Conservation (phyloP, 2,329 filamentous ascomycete species). For the Fusarium ambrosium region DNA sequence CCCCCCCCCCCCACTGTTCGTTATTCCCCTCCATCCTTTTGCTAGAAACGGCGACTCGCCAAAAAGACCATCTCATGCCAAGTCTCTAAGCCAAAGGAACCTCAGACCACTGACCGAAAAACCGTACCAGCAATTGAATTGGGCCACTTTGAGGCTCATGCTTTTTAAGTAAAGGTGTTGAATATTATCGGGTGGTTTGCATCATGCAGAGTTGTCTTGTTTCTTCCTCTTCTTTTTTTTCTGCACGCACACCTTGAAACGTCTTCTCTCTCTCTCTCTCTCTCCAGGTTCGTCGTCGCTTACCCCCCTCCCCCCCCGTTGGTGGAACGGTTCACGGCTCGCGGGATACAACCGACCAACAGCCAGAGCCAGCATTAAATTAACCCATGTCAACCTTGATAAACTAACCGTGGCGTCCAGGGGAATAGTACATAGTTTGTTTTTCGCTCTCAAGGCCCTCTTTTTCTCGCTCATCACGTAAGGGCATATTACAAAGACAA, state of each 20-base stretch:
- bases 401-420: constrained; percentile 1
- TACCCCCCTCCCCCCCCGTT: neutral
- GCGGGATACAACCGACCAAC: neutral
- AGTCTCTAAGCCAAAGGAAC: neutral
- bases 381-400: constrained; percentile 13
- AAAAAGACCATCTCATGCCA: constrained; percentile 5
- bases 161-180: neutral
- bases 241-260: neutral
- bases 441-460: neutral
- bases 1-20: neutral
- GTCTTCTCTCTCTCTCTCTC: neutral
- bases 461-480: neutral
- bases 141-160: neutral
- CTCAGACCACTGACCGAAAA: neutral
- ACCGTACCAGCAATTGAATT: neutral
- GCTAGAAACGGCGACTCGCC: constrained; percentile 4
- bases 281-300: constrained; percentile 1
- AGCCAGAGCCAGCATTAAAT: neutral
- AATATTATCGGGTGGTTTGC: neutral
- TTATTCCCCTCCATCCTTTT: neutral
- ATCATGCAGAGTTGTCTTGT: neutral
- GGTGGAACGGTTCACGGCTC: constrained; percentile 2
- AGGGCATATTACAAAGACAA: constrained; percentile 10
- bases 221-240: neutral
- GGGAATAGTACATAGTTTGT: neutral